Conservation (phyloP, 2,329 filamentous ascomycete genomes). For the Xylariaceae sp. region DNA sequence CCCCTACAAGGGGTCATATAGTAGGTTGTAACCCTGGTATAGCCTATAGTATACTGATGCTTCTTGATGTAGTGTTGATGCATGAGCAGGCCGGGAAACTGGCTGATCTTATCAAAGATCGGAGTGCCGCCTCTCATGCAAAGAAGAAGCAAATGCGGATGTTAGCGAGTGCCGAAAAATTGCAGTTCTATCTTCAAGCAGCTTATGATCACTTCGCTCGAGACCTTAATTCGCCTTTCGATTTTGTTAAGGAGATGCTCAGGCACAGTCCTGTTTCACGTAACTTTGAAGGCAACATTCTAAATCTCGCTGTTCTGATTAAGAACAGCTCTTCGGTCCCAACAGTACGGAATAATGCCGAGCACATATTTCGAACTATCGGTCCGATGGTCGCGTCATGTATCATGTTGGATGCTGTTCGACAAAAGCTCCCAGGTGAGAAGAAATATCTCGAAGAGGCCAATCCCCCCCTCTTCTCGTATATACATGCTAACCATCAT, state of each 20-base stretch:
- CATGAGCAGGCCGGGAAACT: slow-evolving; percentile 45
- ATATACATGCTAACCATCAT: too few species aligned
- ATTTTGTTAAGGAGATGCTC: slow-evolving; percentile 32
- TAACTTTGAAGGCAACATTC: slow-evolving; percentile 32
- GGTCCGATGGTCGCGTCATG: slow-evolving; percentile 32
- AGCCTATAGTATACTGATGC: slow-evolving; percentile 4
- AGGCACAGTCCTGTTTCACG: slow-evolving; percentile 30
- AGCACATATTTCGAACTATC: slow-evolving; percentile 30
- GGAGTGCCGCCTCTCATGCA: slow-evolving; percentile 37
- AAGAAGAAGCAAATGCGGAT: slow-evolving; percentile 41
- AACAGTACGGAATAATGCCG: slow-evolving; percentile 20
- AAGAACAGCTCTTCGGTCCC: slow-evolving; percentile 20
- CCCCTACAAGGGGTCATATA: slow-evolving; percentile 36
- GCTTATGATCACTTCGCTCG: slow-evolving; percentile 32
- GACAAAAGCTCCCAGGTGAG: slow-evolving; percentile 29
- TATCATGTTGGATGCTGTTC: slow-evolving; percentile 32
- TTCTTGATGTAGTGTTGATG: slow-evolving; percentile 39
- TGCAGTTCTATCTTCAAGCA: slow-evolving; percentile 31
- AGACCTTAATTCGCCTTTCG: slow-evolving; percentile 31
- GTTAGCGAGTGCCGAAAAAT: slow-evolving; percentile 27
- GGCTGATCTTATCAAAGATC: slow-evolving; percentile 38
- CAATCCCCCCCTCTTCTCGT: too few species aligned
- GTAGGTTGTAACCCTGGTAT: slow-evolving; percentile 16
- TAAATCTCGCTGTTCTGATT: slow-evolving; percentile 28
- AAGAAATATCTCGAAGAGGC: neutral